Conservation (phyloP, 2,329 filamentous ascomycete genomes). For the Trichoderma sp. region DNA sequence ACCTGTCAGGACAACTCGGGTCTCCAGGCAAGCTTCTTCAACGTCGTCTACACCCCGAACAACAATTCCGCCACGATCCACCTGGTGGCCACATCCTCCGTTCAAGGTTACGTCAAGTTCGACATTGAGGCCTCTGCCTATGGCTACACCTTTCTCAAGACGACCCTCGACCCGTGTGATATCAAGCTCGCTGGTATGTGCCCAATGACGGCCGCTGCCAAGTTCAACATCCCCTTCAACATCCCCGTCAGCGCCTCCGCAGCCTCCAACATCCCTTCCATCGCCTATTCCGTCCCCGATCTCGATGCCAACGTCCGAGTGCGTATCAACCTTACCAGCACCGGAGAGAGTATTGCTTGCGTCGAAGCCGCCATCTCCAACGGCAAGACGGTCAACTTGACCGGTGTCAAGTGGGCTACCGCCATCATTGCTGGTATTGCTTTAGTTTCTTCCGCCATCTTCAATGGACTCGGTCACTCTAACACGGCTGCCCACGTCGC, state of each 20-base stretch:
- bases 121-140: slow-evolving; percentile 77
- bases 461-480: slow-evolving; percentile 85
- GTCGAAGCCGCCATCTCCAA: slow-evolving; percentile 87
- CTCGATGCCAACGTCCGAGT: slow-evolving; percentile 82
- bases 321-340: slow-evolving; percentile 69
- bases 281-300: slow-evolving; percentile 88
- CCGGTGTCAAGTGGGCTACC: slow-evolving; percentile 85
- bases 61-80: slow-evolving; percentile 72
- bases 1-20: slow-evolving; percentile 80
- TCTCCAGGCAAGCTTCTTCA: slow-evolving; percentile 86
- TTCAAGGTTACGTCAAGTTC: slow-evolving; percentile 78
- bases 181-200: slow-evolving; percentile 72
- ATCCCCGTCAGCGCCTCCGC: slow-evolving; percentile 57
- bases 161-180: slow-evolving; percentile 73
- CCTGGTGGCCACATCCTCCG: slow-evolving; percentile 76
- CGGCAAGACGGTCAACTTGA: slow-evolving; percentile 84
- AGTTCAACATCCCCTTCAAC: slow-evolving; percentile 73
- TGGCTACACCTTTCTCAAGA: slow-evolving; percentile 68
- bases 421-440: slow-evolving; percentile 84
- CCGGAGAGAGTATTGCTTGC: slow-evolving; percentile 69
- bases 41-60: slow-evolving; percentile 73
- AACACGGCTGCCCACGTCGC: slow-evolving; percentile 95
- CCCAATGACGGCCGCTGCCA: slow-evolving; percentile 77
- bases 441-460: slow-evolving; percentile 79
- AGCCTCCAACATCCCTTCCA: slow-evolving; percentile 68